Evolutionary conservation across 2,329 filamentous ascomycete genomes (phyloP).

Genomic region (Blastomyces gilchristii): DNA sequence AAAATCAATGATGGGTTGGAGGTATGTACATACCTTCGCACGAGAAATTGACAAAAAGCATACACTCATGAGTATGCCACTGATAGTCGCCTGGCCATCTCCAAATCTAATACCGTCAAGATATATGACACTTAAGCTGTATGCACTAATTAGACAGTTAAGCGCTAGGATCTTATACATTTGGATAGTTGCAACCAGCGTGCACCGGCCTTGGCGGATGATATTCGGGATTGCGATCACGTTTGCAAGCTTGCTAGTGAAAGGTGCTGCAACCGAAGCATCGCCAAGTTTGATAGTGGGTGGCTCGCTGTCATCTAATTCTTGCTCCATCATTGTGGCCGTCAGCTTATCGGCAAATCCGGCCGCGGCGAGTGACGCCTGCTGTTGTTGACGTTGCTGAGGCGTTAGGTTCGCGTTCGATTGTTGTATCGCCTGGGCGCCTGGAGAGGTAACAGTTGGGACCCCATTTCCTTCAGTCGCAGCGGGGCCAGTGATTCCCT

Average conservation of each 20-base stretch:
- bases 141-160: slow-evolving; percentile 95
- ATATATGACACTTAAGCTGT: slow-evolving; percentile 92
- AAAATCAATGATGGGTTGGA: slow-evolving; percentile 4
- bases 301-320: slow-evolving; percentile 80
- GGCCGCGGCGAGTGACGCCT: slow-evolving; percentile 60
- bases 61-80: slow-evolving; percentile 98
- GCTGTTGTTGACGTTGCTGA: slow-evolving; percentile 43
- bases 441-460: slow-evolving; percentile 58
- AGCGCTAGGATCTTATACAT: slow-evolving; percentile 99
- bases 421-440: slow-evolving; percentile 50
- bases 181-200: slow-evolving; percentile 94
- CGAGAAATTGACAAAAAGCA: slow-evolving; percentile 99
- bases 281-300: slow-evolving; percentile 95
- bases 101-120: slow-evolving; percentile 98
- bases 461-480: slow-evolving; percentile 47
- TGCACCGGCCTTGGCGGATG: slow-evolving; percentile 93
- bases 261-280: slow-evolving; percentile 91
- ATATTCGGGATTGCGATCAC: slow-evolving; percentile 97
- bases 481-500: slow-evolving; percentile 46
- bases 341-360: slow-evolving; percentile 80
- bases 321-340: slow-evolving; percentile 76
- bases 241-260: slow-evolving; percentile 94
- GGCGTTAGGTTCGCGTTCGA: slow-evolving; percentile 40
- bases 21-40: slow-evolving; percentile 53
- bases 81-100: slow-evolving; percentile 96